These are phyloP conservation scores for Metschnikowia kofuensis DNA, from an alignment of 805 yeast genomes.

Conservation along the genomic window DNA sequence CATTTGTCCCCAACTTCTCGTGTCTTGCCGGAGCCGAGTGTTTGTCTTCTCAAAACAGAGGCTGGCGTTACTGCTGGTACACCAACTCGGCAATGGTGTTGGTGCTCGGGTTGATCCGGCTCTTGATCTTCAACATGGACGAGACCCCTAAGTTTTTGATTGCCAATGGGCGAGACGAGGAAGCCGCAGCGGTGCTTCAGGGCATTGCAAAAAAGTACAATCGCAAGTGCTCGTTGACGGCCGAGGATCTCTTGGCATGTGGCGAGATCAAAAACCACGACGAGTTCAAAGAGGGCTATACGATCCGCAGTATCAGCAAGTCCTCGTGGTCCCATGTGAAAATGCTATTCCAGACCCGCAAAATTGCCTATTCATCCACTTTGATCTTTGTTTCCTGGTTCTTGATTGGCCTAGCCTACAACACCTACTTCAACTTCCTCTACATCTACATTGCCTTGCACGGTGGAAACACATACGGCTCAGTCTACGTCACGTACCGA, in stretches of 20 bases:
- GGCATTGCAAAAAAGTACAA: slow-evolving; percentile 13
- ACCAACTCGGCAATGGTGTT: slow-evolving; percentile 10
- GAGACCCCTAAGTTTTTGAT: slow-evolving; percentile 14
- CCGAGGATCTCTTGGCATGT: slow-evolving; percentile 11
- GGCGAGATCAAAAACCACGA: slow-evolving; percentile 13
- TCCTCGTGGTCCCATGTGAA: slow-evolving; percentile 3
- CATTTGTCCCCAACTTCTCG: slow-evolving; percentile 40
- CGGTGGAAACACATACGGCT: slow-evolving; percentile 7
- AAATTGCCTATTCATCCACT: slow-evolving; percentile 5
- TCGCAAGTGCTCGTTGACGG: slow-evolving; percentile 13
- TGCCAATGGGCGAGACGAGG: slow-evolving; percentile 11
- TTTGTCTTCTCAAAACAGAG: slow-evolving; percentile 5
- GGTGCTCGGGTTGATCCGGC: slow-evolving; percentile 4
- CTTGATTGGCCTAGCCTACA: slow-evolving; percentile 6
- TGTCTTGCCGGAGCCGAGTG: slow-evolving; percentile 28
- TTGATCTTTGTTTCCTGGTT: slow-evolving; percentile 8
- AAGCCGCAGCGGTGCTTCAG: slow-evolving; percentile 9
- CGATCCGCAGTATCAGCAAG: not conserved
- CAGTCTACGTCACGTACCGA: slow-evolving; percentile 6
- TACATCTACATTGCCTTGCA: slow-evolving; percentile 10
- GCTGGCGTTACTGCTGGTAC: slow-evolving; percentile 15
- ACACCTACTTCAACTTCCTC: slow-evolving; percentile 10
- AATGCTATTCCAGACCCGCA: slow-evolving; percentile 1
- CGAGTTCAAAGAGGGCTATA: slow-evolving; percentile 2
- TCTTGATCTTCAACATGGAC: slow-evolving; percentile 5